These are phyloP conservation scores for Myrmaecium sp. DNA, from an alignment of 2,329 filamentous ascomycete genomes.

Conservation along the genomic window DNA sequence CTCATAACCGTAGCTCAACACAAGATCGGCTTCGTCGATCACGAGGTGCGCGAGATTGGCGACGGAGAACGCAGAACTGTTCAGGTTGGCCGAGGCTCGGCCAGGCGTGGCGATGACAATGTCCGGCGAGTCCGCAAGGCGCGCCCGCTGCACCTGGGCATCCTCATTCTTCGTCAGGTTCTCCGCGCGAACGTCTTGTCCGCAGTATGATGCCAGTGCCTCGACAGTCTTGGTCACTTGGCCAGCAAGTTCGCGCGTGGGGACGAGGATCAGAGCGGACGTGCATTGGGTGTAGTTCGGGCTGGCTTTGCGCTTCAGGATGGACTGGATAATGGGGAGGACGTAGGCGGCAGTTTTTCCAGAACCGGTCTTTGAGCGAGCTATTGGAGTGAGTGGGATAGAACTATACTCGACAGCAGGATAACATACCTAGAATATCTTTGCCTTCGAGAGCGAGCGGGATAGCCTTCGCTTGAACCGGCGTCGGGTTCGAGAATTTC, in stretches of 20 bases:
- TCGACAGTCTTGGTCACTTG: conserved; percentile 72
- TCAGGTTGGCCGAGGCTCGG: conserved; percentile 64
- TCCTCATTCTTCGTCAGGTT: conserved; percentile 86
- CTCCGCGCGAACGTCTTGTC: conserved; percentile 63
- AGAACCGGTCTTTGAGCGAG: conserved; percentile 85
- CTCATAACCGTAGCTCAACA: conserved; percentile 86
- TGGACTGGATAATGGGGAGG: conserved; percentile 70
- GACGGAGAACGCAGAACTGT: conserved; percentile 52
- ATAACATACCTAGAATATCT: conserved; percentile 50
- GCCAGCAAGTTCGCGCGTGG: conserved; percentile 83
- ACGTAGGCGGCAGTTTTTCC: conserved; percentile 97
- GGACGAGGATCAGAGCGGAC: conserved; percentile 75
- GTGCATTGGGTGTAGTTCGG: conserved; percentile 38
- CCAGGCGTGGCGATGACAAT: conserved; percentile 82
- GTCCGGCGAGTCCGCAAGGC: conserved; percentile 73
- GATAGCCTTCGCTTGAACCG: conserved; percentile 74
- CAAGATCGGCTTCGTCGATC: conserved; percentile 85
- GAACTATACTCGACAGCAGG: too few species aligned
- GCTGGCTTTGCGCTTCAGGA: conserved; percentile 62
- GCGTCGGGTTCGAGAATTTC: conserved; percentile 72
- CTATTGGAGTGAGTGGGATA: conserved; percentile 24
- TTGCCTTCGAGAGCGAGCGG: conserved; percentile 74
- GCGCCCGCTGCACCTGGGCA: conserved; percentile 70
- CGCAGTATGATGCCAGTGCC: conserved; percentile 64
- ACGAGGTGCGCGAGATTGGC: conserved; percentile 61